A percentile compares a stretch with the other conserved stretches of the same genome.
Evolutionary conservation across 1,284 basidiomycete genomes (phyloP).

Genomic region (Ganoderma resinaceum): DNA sequence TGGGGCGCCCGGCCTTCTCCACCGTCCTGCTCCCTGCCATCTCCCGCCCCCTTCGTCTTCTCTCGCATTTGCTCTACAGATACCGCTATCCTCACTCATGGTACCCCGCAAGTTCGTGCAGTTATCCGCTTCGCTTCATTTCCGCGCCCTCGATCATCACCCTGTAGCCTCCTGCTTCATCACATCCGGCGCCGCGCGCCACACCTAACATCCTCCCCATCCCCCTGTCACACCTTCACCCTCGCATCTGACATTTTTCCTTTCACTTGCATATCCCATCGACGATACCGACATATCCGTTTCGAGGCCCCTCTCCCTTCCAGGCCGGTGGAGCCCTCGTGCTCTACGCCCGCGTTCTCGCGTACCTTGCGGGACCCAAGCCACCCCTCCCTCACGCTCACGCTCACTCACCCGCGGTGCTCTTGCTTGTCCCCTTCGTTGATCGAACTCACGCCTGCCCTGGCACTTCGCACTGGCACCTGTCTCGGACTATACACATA

Average conservation of each 20-base stretch:
- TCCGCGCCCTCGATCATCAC: slow-evolving; percentile 11
- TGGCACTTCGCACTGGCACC: background rate
- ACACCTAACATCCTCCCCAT: background rate
- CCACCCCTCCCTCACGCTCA: background rate
- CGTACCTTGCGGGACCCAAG: slow-evolving; percentile 2
- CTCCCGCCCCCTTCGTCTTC: background rate
- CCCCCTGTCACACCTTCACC: slow-evolving; percentile 1
- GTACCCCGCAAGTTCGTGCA: background rate
- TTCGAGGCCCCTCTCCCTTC: background rate
- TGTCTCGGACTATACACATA: background rate
- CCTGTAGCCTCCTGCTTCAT: slow-evolving; percentile 2
- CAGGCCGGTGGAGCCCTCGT: background rate
- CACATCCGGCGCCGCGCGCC: slow-evolving; percentile 1
- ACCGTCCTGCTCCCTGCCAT: background rate
- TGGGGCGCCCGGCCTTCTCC: background rate
- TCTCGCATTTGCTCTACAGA: slow-evolving; percentile 5
- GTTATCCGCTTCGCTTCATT: slow-evolving; percentile 13
- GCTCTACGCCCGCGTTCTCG: background rate
- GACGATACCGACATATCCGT: background rate
- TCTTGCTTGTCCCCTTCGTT: slow-evolving; percentile 1
- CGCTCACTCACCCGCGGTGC: background rate
- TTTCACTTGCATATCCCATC: background rate
- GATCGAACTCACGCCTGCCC: slow-evolving; percentile 8
- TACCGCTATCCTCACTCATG: slow-evolving; percentile 3
- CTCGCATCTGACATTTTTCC: background rate